These are phyloP conservation scores for Eleusine indica DNA, from an alignment of 176 grass and related monocot genomes.

Conservation along the genomic window DNA sequence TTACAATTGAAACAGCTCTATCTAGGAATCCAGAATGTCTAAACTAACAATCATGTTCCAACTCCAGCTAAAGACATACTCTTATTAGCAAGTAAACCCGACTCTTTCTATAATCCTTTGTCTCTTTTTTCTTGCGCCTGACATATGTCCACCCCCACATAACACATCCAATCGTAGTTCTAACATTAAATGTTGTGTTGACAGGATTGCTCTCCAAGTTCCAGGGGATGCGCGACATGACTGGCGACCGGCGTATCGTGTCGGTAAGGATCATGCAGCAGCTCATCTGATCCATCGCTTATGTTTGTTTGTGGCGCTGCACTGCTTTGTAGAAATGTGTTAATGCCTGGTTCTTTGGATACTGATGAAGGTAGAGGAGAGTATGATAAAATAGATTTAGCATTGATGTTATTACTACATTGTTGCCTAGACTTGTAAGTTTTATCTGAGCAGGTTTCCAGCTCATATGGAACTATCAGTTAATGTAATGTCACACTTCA, in stretches of 20 bases:
- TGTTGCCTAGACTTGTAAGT: not conserved
- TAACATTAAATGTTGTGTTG: constrained; percentile 16
- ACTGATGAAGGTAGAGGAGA: not conserved
- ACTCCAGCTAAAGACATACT: not conserved
- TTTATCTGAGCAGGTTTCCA: not conserved
- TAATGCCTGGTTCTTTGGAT: not conserved
- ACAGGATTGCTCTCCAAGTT: constrained; percentile 68
- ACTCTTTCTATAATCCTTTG: too few relatives aligned
- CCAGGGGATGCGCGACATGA: constrained; percentile 61
- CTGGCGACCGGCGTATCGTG: constrained; percentile 58
- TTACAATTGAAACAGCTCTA: too few relatives aligned
- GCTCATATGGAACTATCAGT: not conserved
- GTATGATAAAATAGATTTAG: not conserved
- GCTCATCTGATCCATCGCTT: constrained; percentile 47
- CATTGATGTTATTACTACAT: not conserved
- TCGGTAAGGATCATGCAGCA: constrained; percentile 76
- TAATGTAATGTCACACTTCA: not conserved
- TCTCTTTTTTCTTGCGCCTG: too few relatives aligned
- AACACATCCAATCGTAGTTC: not conserved
- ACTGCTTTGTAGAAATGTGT: not conserved
- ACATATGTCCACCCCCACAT: too few relatives aligned
- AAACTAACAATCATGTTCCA: not conserved
- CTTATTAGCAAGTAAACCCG: too few relatives aligned
- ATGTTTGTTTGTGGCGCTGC: constrained; percentile 30
- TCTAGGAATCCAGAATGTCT: too few relatives aligned